Evolutionary conservation across 2,329 filamentous ascomycete species (phyloP), one percentile per base, ranked within the genome.

Genomic region (Hypoxylon sp.): DNA sequence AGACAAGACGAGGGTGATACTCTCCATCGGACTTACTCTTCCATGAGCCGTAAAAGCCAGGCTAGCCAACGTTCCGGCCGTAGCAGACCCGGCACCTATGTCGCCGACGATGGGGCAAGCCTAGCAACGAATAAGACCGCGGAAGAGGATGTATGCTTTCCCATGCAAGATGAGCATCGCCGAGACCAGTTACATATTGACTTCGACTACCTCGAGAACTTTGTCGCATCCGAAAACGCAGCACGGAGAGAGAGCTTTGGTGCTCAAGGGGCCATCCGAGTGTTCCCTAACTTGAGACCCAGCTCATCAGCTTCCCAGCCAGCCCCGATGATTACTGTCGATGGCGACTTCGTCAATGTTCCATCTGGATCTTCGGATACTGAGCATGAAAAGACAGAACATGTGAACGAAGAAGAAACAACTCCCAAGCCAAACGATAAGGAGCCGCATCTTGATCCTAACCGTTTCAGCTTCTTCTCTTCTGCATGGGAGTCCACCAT

Each of bases 401-500:
- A 50, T 11, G 31, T 74, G 2, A 70, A 79, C 0, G 79, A 82
- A 2, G 72, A 76, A 0, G 64, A 68, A 27, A n/a, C 47, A 32
- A n/a, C 17, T 13, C 2, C 53, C 1, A 67, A 56, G 21, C 66
- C 59, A 17, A 19, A 37, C 24, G 81, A 84, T 27, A 82, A 82
- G 70, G 73, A 79, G 13, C 79, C 79, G 10, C 80, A 81, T 39
- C 78, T 85, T 51, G 90, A 93, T 65, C 86, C 88, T 32, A 96
- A 94, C 77, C 89, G 95, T 3, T 98, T 97, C 83, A 96, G 94
- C 70, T 98, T 98, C 82, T 99, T 99, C 81, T 98, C 94, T 0
- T 98, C 96, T 0, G 93, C 96, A 60, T 92, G 93, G 80, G 94
- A 98, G 77, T 94, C 93, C 55, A 97, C 94, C 0, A 93, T 98